Evolutionary conservation across 2,329 filamentous ascomycete species (phyloP).

Genomic region (Beauveria sp.): DNA sequence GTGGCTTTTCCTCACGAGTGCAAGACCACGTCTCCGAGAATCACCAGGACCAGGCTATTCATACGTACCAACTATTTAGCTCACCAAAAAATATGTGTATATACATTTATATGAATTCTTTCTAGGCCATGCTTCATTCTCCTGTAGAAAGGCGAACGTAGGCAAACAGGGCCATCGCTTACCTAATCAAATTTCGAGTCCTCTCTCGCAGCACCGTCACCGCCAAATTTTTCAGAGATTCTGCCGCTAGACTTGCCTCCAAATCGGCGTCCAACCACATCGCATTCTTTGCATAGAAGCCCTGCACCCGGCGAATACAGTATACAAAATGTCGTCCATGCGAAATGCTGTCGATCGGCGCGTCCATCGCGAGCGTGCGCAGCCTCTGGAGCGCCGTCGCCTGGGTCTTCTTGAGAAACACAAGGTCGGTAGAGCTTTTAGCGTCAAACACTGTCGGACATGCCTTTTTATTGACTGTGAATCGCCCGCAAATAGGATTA

Average conservation of each 20-base stretch:
- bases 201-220: constrained; percentile 18
- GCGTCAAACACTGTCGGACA: too few relatives aligned
- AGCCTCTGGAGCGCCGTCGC: constrained; percentile 74
- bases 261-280: constrained; percentile 3
- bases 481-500: constrained; percentile 42
- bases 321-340: constrained; percentile 44
- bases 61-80: too few relatives aligned
- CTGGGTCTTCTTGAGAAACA: constrained; percentile 94
- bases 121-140: too few relatives aligned
- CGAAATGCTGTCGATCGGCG: constrained; percentile 66
- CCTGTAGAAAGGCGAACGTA: too few relatives aligned
- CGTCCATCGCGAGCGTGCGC: constrained; percentile 83
- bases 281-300: not conserved
- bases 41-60: too few relatives aligned
- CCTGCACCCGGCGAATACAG: not conserved
- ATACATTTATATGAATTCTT: too few relatives aligned
- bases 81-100: too few relatives aligned
- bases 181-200: too few relatives aligned
- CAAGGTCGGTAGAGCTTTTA: constrained; percentile 49
- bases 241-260: constrained; percentile 19
- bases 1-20: too few relatives aligned
- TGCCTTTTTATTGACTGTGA: not conserved
- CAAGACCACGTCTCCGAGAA: too few relatives aligned
- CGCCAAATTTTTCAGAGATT: constrained; percentile 31
- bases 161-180: too few relatives aligned